phyloP scores from a whole-genome alignment of 345 rosid genomes.

The Garcia nutans region DNA sequence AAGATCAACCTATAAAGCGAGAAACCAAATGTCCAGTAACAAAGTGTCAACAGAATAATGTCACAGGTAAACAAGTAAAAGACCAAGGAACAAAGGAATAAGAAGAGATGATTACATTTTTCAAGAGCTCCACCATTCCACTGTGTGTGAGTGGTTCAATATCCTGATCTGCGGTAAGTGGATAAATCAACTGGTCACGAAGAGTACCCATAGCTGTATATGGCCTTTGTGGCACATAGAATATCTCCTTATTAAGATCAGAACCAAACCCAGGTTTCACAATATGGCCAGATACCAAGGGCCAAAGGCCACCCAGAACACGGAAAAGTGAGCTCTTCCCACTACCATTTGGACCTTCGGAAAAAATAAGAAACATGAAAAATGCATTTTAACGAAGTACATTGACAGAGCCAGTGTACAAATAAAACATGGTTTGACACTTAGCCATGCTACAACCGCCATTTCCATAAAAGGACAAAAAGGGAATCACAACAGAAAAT shows the following conservation, averaged over 20 bases:
- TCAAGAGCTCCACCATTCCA: constrained; percentile 85
- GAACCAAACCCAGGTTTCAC: constrained; percentile 98
- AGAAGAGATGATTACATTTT: constrained; percentile 61
- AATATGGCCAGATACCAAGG: constrained; percentile 85
- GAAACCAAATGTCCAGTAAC: constrained; percentile 8
- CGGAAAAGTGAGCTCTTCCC: constrained; percentile 99
- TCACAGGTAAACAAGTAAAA: neutral
- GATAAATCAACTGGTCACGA: constrained; percentile 95
- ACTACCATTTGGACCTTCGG: constrained; percentile 96
- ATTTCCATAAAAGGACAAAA: neutral
- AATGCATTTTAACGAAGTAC: neutral
- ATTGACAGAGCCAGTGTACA: neutral
- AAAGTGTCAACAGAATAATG: neutral
- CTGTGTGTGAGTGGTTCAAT: constrained; percentile 58
- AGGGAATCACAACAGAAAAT: neutral
- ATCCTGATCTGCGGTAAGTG: constrained; percentile 78
- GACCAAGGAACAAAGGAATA: neutral
- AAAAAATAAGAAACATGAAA: constrained; percentile 20
- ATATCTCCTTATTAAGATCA: constrained; percentile 96
- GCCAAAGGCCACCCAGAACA: constrained; percentile 99
- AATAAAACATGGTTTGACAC: neutral
- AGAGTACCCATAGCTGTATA: constrained; percentile 99
- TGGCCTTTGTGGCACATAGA: constrained; percentile 97
- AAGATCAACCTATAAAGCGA: constrained; percentile 73
- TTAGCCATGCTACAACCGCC: neutral